Percentiles rank a stretch among this genome's conserved stretches.
These are phyloP conservation scores for Skeletonema grethae DNA, from an alignment of 108 stramenopile genomes.

Conservation along the genomic window DNA sequence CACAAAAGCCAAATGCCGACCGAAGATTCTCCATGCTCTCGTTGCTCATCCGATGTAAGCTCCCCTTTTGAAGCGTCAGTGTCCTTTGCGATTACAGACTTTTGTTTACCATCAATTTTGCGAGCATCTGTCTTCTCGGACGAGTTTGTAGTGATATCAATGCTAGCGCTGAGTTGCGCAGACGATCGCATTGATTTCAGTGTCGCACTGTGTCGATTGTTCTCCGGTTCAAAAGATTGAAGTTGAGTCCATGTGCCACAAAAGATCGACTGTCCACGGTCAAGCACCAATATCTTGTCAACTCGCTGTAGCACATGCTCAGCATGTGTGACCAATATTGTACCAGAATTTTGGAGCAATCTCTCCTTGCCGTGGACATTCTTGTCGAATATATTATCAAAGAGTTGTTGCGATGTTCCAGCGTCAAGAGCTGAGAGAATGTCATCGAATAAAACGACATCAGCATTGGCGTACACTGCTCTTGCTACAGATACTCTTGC, in stretches of 20 bases:
- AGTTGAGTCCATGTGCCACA: conserved; percentile 78
- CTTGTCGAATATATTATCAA: conserved; percentile 66
- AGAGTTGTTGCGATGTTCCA: conserved; percentile 73
- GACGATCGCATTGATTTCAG: conserved; percentile 69
- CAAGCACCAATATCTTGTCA: conserved; percentile 74
- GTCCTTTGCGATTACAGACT: conserved; percentile 8
- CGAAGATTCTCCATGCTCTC: conserved; percentile 76
- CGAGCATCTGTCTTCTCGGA: neutral
- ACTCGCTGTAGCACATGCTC: conserved; percentile 75
- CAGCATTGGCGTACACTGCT: conserved; percentile 74
- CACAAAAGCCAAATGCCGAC: conserved; percentile 76
- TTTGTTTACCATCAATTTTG: neutral
- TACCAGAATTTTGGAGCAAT: conserved; percentile 57
- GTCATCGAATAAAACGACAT: conserved; percentile 86
- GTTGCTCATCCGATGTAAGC: conserved; percentile 57
- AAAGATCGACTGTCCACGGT: conserved; percentile 64
- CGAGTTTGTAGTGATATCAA: neutral
- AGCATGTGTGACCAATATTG: conserved; percentile 90
- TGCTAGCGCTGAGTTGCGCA: conserved; percentile 58
- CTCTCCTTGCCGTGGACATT: neutral
- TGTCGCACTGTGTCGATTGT: conserved; percentile 50
- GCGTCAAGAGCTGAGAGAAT: conserved; percentile 93
- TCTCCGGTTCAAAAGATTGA: conserved; percentile 41
- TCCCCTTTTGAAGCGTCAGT: conserved; percentile 14
- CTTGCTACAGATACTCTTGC: conserved; percentile 73